Percentiles rank a stretch among this genome's conserved stretches.
phyloP scores from a whole-genome alignment of 495 filamentous ascomycete species.

The Daldinia loculata region DNA sequence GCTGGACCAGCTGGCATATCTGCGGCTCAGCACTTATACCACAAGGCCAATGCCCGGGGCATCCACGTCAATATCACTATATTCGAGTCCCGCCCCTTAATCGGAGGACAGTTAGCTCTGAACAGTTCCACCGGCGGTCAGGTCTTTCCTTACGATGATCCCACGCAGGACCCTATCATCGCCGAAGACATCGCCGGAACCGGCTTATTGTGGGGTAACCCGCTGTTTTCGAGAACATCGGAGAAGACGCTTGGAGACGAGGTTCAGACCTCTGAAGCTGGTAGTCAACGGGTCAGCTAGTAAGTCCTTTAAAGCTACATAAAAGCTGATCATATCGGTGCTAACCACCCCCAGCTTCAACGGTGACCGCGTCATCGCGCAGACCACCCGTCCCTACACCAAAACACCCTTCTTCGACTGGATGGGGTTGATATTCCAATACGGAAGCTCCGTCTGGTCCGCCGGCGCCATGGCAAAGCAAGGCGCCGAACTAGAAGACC shows the following conservation, averaged over 20 bases:
- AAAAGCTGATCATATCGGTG: background rate
- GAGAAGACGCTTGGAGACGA: slow-evolving; percentile 32
- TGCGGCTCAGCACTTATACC: slow-evolving; percentile 36
- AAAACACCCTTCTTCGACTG: slow-evolving; percentile 25
- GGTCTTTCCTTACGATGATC: slow-evolving; percentile 39
- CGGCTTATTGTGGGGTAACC: slow-evolving; percentile 38
- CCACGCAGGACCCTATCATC: slow-evolving; percentile 29
- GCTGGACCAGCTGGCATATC: slow-evolving; percentile 45
- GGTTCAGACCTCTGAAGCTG: slow-evolving; percentile 32
- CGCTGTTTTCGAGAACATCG: slow-evolving; percentile 37
- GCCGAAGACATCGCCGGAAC: slow-evolving; percentile 43
- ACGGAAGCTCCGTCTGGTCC: slow-evolving; percentile 35
- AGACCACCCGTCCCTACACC: slow-evolving; percentile 32
- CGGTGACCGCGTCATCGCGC: slow-evolving; percentile 1
- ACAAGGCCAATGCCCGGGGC: background rate
- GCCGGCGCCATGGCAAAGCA: slow-evolving; percentile 25
- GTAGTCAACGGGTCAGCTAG: slow-evolving; percentile 38
- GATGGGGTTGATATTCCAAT: slow-evolving; percentile 27
- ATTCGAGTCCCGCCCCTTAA: slow-evolving; percentile 38
- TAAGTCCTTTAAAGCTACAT: slow-evolving; percentile 16
- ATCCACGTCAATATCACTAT: slow-evolving; percentile 39
- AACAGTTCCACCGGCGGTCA: slow-evolving; percentile 18
- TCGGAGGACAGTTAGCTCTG: slow-evolving; percentile 41
- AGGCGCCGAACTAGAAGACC: slow-evolving; percentile 19
- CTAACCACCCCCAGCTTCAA: slow-evolving; percentile 26